Conservation (phyloP, 2,329 filamentous ascomycete genomes). For the Monosporascus sp. region DNA sequence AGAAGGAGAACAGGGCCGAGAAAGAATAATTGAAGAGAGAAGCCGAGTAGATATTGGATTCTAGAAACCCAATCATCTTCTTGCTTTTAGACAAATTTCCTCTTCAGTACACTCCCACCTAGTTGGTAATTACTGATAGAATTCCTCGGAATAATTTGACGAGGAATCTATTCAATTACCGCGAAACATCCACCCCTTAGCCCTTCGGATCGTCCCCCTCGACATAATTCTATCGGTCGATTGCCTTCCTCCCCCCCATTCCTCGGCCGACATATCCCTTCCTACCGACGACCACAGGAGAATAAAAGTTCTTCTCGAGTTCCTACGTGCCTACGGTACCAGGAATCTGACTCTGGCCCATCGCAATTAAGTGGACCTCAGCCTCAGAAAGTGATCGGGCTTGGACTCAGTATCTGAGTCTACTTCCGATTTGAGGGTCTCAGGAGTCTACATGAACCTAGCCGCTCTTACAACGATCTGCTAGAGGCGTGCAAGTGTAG, state of each 20-base stretch:
- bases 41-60: constrained; percentile 10
- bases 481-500: constrained; percentile 29
- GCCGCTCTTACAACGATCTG: constrained; percentile 19
- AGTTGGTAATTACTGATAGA: constrained; percentile 8
- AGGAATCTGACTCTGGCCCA: constrained; percentile 30
- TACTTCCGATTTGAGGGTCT: constrained; percentile 29
- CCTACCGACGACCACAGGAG: constrained; percentile 15
- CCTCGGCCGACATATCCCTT: constrained; percentile 20
- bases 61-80: constrained; percentile 11
- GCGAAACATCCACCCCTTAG: constrained; percentile 1
- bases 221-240: constrained; percentile 1
- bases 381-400: constrained; percentile 25
- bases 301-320: constrained; percentile 16
- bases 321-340: constrained; percentile 24
- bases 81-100: constrained; percentile 17
- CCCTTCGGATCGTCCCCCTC: neutral
- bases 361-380: constrained; percentile 25
- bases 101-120: constrained; percentile 20
- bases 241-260: constrained; percentile 20
- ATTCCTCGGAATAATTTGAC: neutral
- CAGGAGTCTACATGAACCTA: constrained; percentile 28
- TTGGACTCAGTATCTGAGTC: constrained; percentile 27
- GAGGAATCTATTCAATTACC: constrained; percentile 1
- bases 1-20: constrained; percentile 9
- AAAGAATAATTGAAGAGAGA: constrained; percentile 21